Conservation (phyloP, 2,329 filamentous ascomycete species). For the Stachybotrys chlorohalonatus region DNA sequence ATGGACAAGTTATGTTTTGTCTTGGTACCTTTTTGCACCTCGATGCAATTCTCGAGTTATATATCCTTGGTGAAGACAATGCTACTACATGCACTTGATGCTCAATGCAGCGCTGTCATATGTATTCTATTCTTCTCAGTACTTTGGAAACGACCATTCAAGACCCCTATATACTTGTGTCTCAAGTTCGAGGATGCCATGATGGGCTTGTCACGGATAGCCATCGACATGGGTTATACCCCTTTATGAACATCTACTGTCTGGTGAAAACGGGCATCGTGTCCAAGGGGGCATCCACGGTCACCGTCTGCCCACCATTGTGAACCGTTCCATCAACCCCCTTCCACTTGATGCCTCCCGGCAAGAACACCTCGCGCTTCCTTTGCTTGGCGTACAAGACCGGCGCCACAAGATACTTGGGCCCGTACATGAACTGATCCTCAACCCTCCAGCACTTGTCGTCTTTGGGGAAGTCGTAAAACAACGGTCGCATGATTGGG, state of each 20-base stretch:
- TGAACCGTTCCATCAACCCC: slow-evolving; percentile 3
- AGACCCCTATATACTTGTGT: too few species aligned
- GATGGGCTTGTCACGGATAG: too few species aligned
- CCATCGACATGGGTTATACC: too few species aligned
- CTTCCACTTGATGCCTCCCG: slow-evolving; percentile 14
- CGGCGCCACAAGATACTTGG: slow-evolving; percentile 48
- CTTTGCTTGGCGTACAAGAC: slow-evolving; percentile 37
- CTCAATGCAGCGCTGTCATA: too few species aligned
- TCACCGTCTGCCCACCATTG: slow-evolving; percentile 5
- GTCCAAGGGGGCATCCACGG: slow-evolving; percentile 5
- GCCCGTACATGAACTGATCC: slow-evolving; percentile 53
- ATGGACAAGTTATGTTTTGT: too few species aligned
- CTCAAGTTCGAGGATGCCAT: too few species aligned
- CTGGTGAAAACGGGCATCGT: slow-evolving; percentile 6
- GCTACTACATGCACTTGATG: too few species aligned
- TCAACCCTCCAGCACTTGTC: slow-evolving; percentile 45
- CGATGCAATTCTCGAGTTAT: too few species aligned
- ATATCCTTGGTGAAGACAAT: too few species aligned
- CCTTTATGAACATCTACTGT: neutral
- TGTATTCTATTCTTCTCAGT: too few species aligned
- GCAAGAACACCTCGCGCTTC: slow-evolving; percentile 41
- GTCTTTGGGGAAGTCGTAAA: slow-evolving; percentile 53
- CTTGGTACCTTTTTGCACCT: too few species aligned
- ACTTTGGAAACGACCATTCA: too few species aligned
- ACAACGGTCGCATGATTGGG: slow-evolving; percentile 51